These are phyloP conservation scores for Baorangia bicolor DNA, from an alignment of 768 basidiomycete species.

Conservation along the genomic window DNA sequence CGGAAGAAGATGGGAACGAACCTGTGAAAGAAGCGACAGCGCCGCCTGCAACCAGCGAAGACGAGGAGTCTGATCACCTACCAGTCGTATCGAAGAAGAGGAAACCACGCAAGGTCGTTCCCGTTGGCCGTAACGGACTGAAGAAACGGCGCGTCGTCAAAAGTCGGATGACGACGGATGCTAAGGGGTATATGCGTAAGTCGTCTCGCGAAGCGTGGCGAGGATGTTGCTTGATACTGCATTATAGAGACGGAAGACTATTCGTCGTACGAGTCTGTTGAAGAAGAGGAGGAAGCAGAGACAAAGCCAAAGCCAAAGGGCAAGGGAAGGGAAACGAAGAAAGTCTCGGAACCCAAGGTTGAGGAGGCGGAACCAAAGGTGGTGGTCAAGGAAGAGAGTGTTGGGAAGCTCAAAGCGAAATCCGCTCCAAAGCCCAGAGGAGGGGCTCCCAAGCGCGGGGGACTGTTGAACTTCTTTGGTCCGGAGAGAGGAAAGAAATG, in stretches of 20 bases:
- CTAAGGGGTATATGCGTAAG: conserved; percentile 74
- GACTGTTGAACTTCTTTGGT: conserved; percentile 34
- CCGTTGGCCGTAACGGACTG: conserved; percentile 74
- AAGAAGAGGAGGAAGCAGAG: conserved; percentile 42
- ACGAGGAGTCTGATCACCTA: conserved; percentile 30
- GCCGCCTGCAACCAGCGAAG: conserved; percentile 28
- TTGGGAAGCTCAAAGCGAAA: conserved; percentile 20
- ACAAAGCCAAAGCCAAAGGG: conserved; percentile 22
- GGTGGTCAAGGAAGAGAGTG: conserved; percentile 12
- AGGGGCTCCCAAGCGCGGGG: conserved; percentile 26
- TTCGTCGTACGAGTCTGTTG: conserved; percentile 79
- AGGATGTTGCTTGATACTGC: not conserved
- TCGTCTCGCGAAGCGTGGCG: conserved; percentile 3
- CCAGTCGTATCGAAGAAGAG: conserved; percentile 35
- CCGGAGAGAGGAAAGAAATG: conserved; percentile 32
- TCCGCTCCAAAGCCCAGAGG: conserved; percentile 15
- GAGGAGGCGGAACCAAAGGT: conserved; percentile 17
- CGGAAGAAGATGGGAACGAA: conserved; percentile 28
- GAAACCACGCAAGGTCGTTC: conserved; percentile 59
- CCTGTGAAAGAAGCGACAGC: conserved; percentile 34
- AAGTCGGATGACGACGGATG: conserved; percentile 52
- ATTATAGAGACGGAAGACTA: conserved; percentile 70
- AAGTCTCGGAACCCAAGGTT: conserved; percentile 10
- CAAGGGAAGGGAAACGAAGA: conserved; percentile 22
- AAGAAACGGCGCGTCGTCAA: conserved; percentile 70